Conservation (phyloP, 495 filamentous ascomycete species). For the Trypethelium eluteriae region DNA sequence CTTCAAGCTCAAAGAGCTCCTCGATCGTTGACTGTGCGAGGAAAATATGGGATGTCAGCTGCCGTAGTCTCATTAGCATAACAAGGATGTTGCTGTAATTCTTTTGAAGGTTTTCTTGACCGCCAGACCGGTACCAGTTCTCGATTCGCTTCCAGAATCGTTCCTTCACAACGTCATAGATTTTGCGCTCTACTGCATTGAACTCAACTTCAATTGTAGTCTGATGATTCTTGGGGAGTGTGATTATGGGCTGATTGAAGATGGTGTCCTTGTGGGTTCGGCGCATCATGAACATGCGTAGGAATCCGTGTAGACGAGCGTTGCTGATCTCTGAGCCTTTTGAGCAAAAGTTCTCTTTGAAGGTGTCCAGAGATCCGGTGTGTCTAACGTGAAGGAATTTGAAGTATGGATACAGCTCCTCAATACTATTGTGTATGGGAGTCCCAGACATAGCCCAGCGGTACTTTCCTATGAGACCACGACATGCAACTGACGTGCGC, state of each 20-base stretch:
- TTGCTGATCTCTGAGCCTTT: slow-evolving; percentile 31
- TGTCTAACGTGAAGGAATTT: slow-evolving; percentile 48
- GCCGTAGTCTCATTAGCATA: slow-evolving; percentile 45
- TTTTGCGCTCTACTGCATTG: slow-evolving; percentile 40
- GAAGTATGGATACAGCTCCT: slow-evolving; percentile 55
- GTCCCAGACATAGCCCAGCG: slow-evolving; percentile 56
- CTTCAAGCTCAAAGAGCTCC: slow-evolving; percentile 37
- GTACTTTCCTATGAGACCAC: slow-evolving; percentile 44
- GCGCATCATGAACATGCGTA: slow-evolving; percentile 42
- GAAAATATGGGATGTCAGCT: slow-evolving; percentile 47
- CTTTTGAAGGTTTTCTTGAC: slow-evolving; percentile 22
- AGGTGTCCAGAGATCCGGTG: slow-evolving; percentile 38
- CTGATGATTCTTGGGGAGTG: slow-evolving; percentile 42
- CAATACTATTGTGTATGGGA: slow-evolving; percentile 26
- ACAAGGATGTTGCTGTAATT: slow-evolving; percentile 30
- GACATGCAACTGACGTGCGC: slow-evolving; percentile 46
- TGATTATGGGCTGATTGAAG: slow-evolving; percentile 49
- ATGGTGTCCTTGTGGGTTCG: slow-evolving; percentile 47
- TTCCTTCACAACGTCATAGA: slow-evolving; percentile 43
- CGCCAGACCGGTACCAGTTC: slow-evolving; percentile 23
- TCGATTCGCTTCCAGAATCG: slow-evolving; percentile 39
- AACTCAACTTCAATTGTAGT: slow-evolving; percentile 38
- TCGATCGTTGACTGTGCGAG: slow-evolving; percentile 42
- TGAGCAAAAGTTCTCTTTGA: slow-evolving; percentile 45
- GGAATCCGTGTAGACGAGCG: slow-evolving; percentile 35